Base-by-base conservation (phyloP, 2,329 filamentous ascomycete genomes). In the Monosporascus sp. region DNA sequence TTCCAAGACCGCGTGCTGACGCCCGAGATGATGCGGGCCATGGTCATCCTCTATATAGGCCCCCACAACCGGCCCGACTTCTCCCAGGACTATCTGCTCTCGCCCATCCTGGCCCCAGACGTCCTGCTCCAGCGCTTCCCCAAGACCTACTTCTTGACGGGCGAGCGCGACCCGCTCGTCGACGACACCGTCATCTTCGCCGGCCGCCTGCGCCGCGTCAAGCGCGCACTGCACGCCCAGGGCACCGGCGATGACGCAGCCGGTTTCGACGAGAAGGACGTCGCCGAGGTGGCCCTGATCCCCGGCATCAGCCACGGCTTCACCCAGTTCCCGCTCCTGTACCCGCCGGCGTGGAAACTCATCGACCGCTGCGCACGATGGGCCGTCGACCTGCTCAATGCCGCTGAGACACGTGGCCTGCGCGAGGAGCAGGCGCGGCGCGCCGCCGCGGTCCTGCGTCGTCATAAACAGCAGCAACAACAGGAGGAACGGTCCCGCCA, bases 111-210 rank as follows among this genome's bases (percentile, higher is more conserved):
- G 0, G 92, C 94, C 0, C 94, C 94, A 0, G 93, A 97, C 60
- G 77, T 82, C 0, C 77, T 97, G 0, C 80, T 99, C 0, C 83
- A 87, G 15, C 80, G 82, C n/a, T 97, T 99, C 61, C 94, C 94
- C 1, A 96, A 95, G 68, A 94, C 89, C 0, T 96, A 93, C 69
- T 91, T 99, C 63, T 76, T 97, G 50, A 97, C 94, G 0, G 94
- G 94, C 49, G 94, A 99, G 73, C 87, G 93, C 31, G 94, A 99
- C 67, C 94, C 94, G 0, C 75, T 99, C 0, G 94, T 97, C 0
- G 94, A 99, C 66, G 94, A 99, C 68, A 99, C 94, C 0, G 90
- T 97, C 48, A 92, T 99, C 57, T 97, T 99, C 65, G 92, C 94
- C 0, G 94, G 93, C 0, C 78, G 93, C 0, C 71, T 99, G n/a